Base-by-base conservation (phyloP, 257 asterid genomes). In the Vinca minor region DNA sequence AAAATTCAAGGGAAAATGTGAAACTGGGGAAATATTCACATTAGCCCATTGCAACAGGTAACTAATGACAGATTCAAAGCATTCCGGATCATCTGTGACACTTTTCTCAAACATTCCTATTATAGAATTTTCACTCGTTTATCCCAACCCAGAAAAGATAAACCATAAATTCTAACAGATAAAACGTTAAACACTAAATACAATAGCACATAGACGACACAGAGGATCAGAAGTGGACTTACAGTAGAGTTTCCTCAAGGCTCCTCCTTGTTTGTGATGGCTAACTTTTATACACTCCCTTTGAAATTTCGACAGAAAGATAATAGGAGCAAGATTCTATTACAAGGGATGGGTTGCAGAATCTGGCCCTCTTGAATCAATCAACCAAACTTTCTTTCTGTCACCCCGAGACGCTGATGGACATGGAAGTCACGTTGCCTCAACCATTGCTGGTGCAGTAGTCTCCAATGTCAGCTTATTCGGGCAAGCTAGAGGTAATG, bases 381-480 rank as follows among this genome's bases (percentile, higher is more conserved):
- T 76, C 64, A 75, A 75, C 68, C 39, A 0, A 25, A 76, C 81
- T 2, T 77, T 74, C 48, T 83, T 54, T 21, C 54, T 75, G 29
- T 87, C 95, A 34, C 85, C 95, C 0, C 83, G 96, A 15, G 96
- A 88, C 28, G 63, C 20, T 1, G 86, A 84, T 2, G 96, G 96
- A 3, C 96, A 88, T 53, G 94, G 92, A 32, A 84, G 86, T 1
- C 96, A 85, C 60, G 79, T 86, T 4, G 79, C 96, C 34, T 80
- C 89, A 69, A 88, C 92, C 5, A 87, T 86, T 20, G 85, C 83
- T 5, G 94, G 94, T 5, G 71, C 82, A 11, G 45, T 61, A 5
- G 94, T 85, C 36, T 64, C 60, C 6, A 73, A 78, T 21, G 86
- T 82, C 23, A 84, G 79, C 62, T 80, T 85, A 3, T 65, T 84